Evolutionary conservation across 768 basidiomycete species (phyloP).

Genomic region (Auricularia sp.): DNA sequence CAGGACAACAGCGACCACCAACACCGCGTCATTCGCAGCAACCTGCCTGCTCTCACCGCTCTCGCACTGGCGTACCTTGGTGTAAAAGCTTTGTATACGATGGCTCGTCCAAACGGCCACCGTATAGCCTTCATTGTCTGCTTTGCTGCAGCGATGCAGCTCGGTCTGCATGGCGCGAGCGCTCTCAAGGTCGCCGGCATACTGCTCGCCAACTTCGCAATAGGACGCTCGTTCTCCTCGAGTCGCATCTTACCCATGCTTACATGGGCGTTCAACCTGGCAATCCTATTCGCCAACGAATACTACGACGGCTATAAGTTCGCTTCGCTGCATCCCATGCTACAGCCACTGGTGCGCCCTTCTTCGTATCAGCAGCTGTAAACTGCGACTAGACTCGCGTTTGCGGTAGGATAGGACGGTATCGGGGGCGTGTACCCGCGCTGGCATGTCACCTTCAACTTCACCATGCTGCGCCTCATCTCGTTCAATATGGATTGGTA

Average conservation of each 20-base stretch:
- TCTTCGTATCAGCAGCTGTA: not conserved
- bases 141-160: conserved; percentile 56
- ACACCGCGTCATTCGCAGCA: conserved; percentile 79
- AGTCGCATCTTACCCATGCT: conserved; percentile 65
- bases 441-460: conserved; percentile 93
- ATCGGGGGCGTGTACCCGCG: conserved; percentile 71
- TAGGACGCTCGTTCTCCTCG: conserved; percentile 43
- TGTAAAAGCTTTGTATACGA: conserved; percentile 40
- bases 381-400: too few species aligned
- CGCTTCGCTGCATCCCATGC: conserved; percentile 39
- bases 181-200: conserved; percentile 69
- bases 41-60: conserved; percentile 52
- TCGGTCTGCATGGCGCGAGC: conserved; percentile 73
- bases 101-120: conserved; percentile 20
- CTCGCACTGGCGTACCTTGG: conserved; percentile 46
- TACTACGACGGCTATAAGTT: conserved; percentile 64
- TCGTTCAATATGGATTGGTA: conserved; percentile 91
- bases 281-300: conserved; percentile 70
- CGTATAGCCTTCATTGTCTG: conserved; percentile 49
- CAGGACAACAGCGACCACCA: conserved; percentile 92
- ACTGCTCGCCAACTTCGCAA: conserved; percentile 55
- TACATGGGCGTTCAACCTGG: conserved; percentile 73
- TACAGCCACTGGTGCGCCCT: conserved; percentile 52
- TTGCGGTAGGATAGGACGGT: conserved; percentile 38
- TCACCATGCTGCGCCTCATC: conserved; percentile 87